These are phyloP conservation scores for Kwoniella shivajii DNA, from an alignment of 1,284 basidiomycete genomes.

Conservation along the genomic window DNA sequence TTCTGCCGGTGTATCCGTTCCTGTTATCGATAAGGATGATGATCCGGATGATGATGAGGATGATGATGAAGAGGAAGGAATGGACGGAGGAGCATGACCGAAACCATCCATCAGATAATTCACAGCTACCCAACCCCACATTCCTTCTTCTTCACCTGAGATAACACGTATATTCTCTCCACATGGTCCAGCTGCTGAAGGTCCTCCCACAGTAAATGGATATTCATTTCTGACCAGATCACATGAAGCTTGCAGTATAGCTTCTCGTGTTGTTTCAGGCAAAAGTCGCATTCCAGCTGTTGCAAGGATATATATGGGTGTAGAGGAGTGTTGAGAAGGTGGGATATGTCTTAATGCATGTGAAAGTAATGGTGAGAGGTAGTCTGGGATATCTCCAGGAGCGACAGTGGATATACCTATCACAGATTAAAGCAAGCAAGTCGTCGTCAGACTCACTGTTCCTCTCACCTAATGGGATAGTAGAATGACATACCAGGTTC, in stretches of 20 bases:
- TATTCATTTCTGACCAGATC: constrained; percentile 72
- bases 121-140: constrained; percentile 98
- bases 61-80: constrained; percentile 8
- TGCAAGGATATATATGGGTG: constrained; percentile 90
- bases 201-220: constrained; percentile 50
- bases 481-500: constrained; percentile 76
- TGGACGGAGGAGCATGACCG: constrained; percentile 55
- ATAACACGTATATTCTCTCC: constrained; percentile 90
- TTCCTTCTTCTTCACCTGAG: constrained; percentile 94
- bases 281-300: constrained; percentile 97
- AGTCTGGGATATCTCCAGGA: constrained; percentile 68
- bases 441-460: not conserved
- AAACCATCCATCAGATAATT: constrained; percentile 99
- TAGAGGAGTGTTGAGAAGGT: constrained; percentile 75
- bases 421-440: constrained; percentile 3
- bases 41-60: not conserved
- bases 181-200: constrained; percentile 72
- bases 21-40: not conserved
- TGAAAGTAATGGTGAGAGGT: constrained; percentile 78
- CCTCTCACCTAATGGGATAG: not conserved
- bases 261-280: constrained; percentile 66
- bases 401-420: constrained; percentile 83
- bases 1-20: constrained; percentile 6
- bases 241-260: constrained; percentile 76
- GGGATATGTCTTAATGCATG: constrained; percentile 85